These are phyloP conservation scores for Lithohypha guttulata DNA, from an alignment of 2,329 filamentous ascomycete genomes.

Conservation along the genomic window DNA sequence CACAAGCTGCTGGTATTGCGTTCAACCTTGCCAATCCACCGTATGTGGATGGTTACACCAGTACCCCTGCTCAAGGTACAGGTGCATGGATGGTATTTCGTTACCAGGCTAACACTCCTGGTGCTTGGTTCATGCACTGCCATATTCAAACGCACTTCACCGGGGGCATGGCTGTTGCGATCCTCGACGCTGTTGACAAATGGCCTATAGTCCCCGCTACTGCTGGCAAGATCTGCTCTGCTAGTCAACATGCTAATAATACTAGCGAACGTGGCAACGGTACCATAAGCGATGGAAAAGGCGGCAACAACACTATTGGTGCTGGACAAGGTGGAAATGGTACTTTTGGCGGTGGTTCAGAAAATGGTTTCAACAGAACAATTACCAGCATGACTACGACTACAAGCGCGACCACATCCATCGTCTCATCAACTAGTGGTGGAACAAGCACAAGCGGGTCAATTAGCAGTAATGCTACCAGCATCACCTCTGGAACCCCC, in stretches of 20 bases:
- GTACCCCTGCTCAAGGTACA: constrained; percentile 25
- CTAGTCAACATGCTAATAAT: constrained; percentile 6
- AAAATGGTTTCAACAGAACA: too few relatives aligned
- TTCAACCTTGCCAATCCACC: constrained; percentile 51
- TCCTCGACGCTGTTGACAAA: constrained; percentile 32
- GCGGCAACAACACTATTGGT: constrained; percentile 16
- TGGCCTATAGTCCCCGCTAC: constrained; percentile 21
- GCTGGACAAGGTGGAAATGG: too few relatives aligned
- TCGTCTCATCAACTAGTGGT: not conserved
- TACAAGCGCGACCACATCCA: constrained; percentile 11
- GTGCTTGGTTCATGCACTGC: constrained; percentile 46
- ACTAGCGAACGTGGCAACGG: constrained; percentile 4
- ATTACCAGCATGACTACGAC: too few relatives aligned
- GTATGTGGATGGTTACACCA: constrained; percentile 40
- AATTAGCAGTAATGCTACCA: not conserved
- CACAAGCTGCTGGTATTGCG: constrained; percentile 31
- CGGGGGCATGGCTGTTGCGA: constrained; percentile 46
- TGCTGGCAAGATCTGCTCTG: constrained; percentile 16
- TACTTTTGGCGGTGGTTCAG: too few relatives aligned
- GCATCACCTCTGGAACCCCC: constrained; percentile 1
- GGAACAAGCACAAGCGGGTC: not conserved
- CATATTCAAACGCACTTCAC: constrained; percentile 45
- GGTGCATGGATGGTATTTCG: constrained; percentile 41
- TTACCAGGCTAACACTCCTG: constrained; percentile 44
- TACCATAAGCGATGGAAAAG: constrained; percentile 1